phyloP scores from a whole-genome alignment of 1,139 yeast genomes.

The Debaryomyces nepalensis region DNA sequence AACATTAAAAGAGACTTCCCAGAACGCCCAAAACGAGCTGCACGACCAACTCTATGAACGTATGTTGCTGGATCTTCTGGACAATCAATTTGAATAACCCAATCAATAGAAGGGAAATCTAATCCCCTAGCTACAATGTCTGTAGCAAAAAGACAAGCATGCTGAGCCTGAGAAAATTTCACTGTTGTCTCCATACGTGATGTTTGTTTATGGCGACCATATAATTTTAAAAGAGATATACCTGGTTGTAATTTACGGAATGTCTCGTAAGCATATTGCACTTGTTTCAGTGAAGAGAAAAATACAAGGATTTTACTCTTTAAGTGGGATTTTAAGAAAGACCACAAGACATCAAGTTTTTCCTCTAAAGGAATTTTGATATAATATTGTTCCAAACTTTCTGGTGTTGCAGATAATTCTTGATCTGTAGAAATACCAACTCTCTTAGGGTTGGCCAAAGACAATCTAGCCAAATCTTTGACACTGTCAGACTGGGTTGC shows the following conservation, averaged over 20 bases:
- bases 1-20: constrained; percentile 88
- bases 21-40: constrained; percentile 88
- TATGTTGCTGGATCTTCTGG: constrained; percentile 97
- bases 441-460: constrained; percentile 78
- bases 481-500: constrained; percentile 95
- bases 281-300: constrained; percentile 92
- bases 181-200: constrained; percentile 88
- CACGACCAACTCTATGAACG: constrained; percentile 95
- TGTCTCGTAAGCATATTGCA: constrained; percentile 89
- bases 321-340: constrained; percentile 87
- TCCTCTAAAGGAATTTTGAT: constrained; percentile 73
- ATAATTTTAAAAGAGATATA: constrained; percentile 85
- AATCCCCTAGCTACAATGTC: constrained; percentile 97
- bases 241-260: constrained; percentile 96
- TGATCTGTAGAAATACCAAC: constrained; percentile 63
- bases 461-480: constrained; percentile 84
- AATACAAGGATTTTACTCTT: constrained; percentile 86
- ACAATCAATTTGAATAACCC: constrained; percentile 96
- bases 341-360: constrained; percentile 84
- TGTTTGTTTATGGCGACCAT: constrained; percentile 94
- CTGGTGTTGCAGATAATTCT: constrained; percentile 72
- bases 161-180: constrained; percentile 83
- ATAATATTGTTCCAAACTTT: constrained; percentile 81
- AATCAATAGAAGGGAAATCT: constrained; percentile 95
- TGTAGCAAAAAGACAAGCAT: constrained; percentile 90